phyloP scores from a whole-genome alignment of 1,139 yeast species.

The Kluyveromyces sp. region DNA sequence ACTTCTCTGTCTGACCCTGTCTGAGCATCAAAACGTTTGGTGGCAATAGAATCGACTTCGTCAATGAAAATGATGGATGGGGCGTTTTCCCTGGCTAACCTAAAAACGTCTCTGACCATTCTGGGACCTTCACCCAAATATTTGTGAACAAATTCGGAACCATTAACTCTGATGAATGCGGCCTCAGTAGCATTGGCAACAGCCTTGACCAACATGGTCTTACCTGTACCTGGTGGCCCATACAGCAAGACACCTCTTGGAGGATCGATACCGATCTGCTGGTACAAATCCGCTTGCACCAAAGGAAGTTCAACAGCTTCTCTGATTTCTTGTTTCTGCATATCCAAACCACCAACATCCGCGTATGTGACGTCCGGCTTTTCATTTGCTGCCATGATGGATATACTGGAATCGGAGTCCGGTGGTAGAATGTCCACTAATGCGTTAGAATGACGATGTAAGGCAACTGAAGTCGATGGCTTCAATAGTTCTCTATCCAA shows the following conservation, averaged over 20 bases:
- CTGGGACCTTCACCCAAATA: conserved; percentile 99
- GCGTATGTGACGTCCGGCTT: conserved; percentile 77
- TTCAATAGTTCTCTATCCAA: conserved; percentile 90
- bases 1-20: conserved; percentile 99
- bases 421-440: conserved; percentile 96
- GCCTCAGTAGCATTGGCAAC: conserved; percentile 97
- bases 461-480: conserved; percentile 91
- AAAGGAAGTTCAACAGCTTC: conserved; percentile 98
- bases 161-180: conserved; percentile 91
- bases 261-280: conserved; percentile 97
- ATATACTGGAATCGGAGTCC: conserved; percentile 94
- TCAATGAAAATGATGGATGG: conserved; percentile 96
- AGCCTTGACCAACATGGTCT: conserved; percentile 97
- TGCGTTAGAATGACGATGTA: conserved; percentile 97
- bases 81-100: conserved; percentile 93
- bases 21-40: conserved; percentile 98
- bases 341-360: conserved; percentile 97
- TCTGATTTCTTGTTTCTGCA: conserved; percentile 97
- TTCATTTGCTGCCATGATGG: conserved; percentile 91
- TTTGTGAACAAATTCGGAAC: conserved; percentile 97
- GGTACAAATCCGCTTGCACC: conserved; percentile 91
- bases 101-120: conserved; percentile 97
- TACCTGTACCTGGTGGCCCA: conserved; percentile 99
- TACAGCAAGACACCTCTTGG: conserved; percentile 95
- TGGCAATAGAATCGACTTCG: conserved; percentile 98